Conservation (phyloP, 495 filamentous ascomycete genomes). For the Aspergillus homomorphus region DNA sequence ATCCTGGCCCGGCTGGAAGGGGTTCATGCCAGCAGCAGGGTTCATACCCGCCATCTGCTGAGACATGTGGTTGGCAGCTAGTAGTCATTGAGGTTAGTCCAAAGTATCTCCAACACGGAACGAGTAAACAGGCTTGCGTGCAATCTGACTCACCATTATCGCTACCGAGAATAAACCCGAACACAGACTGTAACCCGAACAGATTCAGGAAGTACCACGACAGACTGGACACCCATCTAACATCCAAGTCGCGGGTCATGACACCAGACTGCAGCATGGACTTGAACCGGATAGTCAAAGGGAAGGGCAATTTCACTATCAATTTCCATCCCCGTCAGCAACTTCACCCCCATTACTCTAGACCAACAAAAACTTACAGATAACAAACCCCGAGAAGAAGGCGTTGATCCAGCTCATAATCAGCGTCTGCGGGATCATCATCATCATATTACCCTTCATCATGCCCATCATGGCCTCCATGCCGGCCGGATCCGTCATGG, state of each 20-base stretch:
- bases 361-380: conserved; percentile 58
- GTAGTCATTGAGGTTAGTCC: conserved; percentile 13
- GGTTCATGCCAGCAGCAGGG: conserved; percentile 61
- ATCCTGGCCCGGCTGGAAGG: conserved; percentile 92
- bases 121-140: background rate
- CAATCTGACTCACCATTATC: conserved; percentile 71
- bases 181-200: conserved; percentile 95
- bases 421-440: conserved; percentile 98
- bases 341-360: background rate
- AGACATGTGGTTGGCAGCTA: conserved; percentile 91
- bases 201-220: conserved; percentile 98
- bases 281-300: conserved; percentile 96
- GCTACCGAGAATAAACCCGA: conserved; percentile 92
- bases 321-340: conserved; percentile 18
- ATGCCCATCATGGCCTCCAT: conserved; percentile 99
- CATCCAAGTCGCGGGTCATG: conserved; percentile 91
- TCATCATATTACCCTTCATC: conserved; percentile 99
- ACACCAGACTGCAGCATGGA: conserved; percentile 98
- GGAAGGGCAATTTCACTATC: conserved; percentile 96
- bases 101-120: background rate
- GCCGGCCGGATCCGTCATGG: conserved; percentile 92
- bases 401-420: conserved; percentile 99
- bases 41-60: conserved; percentile 88
- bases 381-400: conserved; percentile 96
- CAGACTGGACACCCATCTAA: conserved; percentile 94